phyloP scores from a whole-genome alignment of 2,329 filamentous ascomycete species.

The Penicillium sp. region DNA sequence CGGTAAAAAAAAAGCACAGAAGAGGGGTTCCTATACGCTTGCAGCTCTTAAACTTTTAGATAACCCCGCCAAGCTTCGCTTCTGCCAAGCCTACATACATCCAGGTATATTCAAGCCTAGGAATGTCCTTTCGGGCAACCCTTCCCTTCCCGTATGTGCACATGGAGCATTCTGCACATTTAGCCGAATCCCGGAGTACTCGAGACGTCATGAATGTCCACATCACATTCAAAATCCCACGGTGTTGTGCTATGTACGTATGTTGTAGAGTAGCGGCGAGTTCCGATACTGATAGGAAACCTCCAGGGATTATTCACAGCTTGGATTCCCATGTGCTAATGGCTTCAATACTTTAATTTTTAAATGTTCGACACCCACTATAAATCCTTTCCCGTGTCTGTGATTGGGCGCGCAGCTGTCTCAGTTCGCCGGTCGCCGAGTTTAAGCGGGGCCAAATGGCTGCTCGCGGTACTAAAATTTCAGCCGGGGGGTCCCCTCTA shows the following conservation, averaged over 20 bases:
- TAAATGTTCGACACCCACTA: not conserved
- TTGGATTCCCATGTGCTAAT: conserved; percentile 18
- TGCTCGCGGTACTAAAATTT: not conserved
- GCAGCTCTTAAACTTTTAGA: not conserved
- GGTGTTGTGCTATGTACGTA: conserved; percentile 9
- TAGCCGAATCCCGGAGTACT: not conserved
- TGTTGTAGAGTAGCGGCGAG: conserved; percentile 8
- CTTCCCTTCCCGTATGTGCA: not conserved
- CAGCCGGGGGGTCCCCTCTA: no score
- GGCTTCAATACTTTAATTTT: not conserved
- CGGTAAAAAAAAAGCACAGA: not conserved
- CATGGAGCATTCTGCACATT: not conserved
- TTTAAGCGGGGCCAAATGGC: not conserved
- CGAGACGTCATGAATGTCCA: not conserved
- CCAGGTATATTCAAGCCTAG: not conserved
- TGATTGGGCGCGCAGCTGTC: conserved; percentile 1
- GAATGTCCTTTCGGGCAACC: not conserved
- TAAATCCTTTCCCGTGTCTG: not conserved
- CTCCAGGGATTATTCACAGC: conserved; percentile 14
- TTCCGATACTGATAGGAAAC: conserved; percentile 11
- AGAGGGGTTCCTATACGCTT: conserved; percentile 3
- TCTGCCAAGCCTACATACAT: not conserved
- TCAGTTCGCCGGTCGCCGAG: conserved; percentile 5
- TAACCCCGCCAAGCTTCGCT: not conserved
- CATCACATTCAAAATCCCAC: not conserved